A percentile compares a stretch with the other conserved stretches of the same genome.
phyloP scores from a whole-genome alignment of 257 asterid genomes.

The Solanum chmielewskii region DNA sequence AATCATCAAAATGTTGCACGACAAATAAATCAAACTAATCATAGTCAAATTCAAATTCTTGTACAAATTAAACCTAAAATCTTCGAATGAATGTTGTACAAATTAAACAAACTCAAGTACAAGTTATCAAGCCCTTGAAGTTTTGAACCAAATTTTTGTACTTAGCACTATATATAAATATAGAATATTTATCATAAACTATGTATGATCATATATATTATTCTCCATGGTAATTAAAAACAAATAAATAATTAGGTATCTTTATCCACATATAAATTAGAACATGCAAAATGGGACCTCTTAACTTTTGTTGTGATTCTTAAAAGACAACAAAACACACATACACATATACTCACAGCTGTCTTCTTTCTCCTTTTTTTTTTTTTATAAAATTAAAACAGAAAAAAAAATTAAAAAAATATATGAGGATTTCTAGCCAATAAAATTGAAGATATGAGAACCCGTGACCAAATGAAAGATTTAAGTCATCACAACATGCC shows the following conservation, averaged over 20 bases:
- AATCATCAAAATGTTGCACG: too few relatives aligned
- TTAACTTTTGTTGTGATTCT: not conserved
- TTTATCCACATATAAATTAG: not conserved
- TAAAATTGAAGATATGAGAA: not conserved
- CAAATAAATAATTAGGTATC: not conserved
- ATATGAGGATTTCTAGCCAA: not conserved
- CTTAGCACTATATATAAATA: too few relatives aligned
- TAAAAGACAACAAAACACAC: not conserved
- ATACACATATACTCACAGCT: not conserved
- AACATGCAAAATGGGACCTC: not conserved
- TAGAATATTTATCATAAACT: too few relatives aligned
- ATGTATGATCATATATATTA: too few relatives aligned
- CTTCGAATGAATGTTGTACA: too few relatives aligned
- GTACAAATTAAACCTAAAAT: too few relatives aligned
- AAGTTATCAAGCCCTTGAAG: too few relatives aligned
- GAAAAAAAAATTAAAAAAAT: not conserved
- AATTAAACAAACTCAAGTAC: too few relatives aligned
- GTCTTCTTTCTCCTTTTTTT: not conserved
- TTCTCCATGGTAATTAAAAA: not conserved
- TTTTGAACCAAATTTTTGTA: too few relatives aligned
- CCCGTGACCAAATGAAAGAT: not conserved
- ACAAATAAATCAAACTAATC: too few relatives aligned
- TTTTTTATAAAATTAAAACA: not conserved
- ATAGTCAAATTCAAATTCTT: too few relatives aligned
- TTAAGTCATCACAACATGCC: not conserved